A percentile compares a stretch with the other conserved stretches of the same genome.
phyloP scores from a whole-genome alignment of 2,329 filamentous ascomycete species.

The Tympanopsis confertula region DNA sequence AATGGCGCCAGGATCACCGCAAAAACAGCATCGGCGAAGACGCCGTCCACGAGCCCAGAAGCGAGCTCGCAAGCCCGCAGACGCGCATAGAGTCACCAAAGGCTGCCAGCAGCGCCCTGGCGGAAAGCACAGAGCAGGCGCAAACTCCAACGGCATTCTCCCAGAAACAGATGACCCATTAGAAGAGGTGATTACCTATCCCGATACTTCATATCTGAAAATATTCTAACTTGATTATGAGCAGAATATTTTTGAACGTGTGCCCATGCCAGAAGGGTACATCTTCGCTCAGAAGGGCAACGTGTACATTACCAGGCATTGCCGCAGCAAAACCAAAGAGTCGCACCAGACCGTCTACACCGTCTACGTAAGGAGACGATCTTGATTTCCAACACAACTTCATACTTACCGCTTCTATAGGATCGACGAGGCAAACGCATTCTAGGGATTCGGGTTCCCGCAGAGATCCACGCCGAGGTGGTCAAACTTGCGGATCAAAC shows the following conservation, averaged over 20 bases:
- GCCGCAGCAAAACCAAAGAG: conserved; percentile 20
- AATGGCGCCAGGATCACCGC: no score
- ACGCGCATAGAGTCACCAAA: no score
- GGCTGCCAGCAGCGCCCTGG: no score
- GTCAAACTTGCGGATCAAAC: conserved; percentile 23
- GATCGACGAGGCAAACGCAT: conserved; percentile 14
- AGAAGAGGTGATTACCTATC: no score
- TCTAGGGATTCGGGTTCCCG: conserved; percentile 29
- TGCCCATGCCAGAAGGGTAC: conserved; percentile 17
- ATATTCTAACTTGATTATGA: conserved; percentile 4
- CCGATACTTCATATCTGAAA: no score
- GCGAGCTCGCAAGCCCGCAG: no score
- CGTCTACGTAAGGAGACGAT: conserved; percentile 18
- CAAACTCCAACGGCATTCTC: no score
- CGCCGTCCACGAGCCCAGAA: no score
- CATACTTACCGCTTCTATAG: conserved; percentile 3
- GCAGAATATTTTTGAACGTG: conserved; percentile 14
- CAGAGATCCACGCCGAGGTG: conserved; percentile 21
- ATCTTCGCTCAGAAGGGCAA: conserved; percentile 26
- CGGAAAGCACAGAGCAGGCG: no score
- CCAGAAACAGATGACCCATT: no score
- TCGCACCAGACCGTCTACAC: conserved; percentile 16
- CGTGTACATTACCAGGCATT: conserved; percentile 27
- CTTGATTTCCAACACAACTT: not conserved
- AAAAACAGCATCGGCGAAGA: no score